Evolutionary conservation across 805 yeast species (phyloP), one percentile per base, ranked within the genome.

Genomic region (Hanseniaspora lindneri): DNA sequence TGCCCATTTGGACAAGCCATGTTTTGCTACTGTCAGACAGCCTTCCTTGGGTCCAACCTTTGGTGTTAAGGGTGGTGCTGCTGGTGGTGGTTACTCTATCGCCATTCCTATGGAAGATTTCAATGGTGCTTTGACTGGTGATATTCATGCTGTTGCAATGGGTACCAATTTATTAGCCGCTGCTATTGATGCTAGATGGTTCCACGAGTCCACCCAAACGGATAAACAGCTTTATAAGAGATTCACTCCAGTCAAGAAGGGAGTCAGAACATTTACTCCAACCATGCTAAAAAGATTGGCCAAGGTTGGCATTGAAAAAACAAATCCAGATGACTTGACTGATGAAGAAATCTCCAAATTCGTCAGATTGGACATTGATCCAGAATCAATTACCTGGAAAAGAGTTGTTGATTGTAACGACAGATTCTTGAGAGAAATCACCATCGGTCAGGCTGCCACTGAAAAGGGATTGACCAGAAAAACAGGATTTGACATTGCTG

Each of bases 21-120:
- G 80, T 13, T 73, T 82, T 60, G 92, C 89, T 54, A 82, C 81
- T 60, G 92, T 82, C 46, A 76, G 92, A 71, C 92, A 82, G 63
- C 92, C 92, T 23, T 79, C 87, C 8, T 80, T 82, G 88, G 92
- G 92, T 49, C 92, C 92, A 54, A 82, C 92, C 17, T 82, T 82
- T 59, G 92, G 92, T 67, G 80, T 82, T 56, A 82, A 82, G 64
- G 92, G 92, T 66, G 92, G 92, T 67, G 92, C 92, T 56, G 92
- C 92, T 7, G 92, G 92, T 62, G 89, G 92, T 64, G 92, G 92
- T 52, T 82, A 81, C 61, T 79, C 92, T 25, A 89, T 82, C 65
- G 92, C 82, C 28, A 80, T 82, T 61, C 92, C 92, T 54, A 82
- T 82, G 92, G 89, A 82, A 64, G 92, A 82, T 61, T 82, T 82